A percentile compares a stretch with the other conserved stretches of the same genome.
Conservation (phyloP, 2,329 filamentous ascomycete genomes). For the Fusarium burgessii region DNA sequence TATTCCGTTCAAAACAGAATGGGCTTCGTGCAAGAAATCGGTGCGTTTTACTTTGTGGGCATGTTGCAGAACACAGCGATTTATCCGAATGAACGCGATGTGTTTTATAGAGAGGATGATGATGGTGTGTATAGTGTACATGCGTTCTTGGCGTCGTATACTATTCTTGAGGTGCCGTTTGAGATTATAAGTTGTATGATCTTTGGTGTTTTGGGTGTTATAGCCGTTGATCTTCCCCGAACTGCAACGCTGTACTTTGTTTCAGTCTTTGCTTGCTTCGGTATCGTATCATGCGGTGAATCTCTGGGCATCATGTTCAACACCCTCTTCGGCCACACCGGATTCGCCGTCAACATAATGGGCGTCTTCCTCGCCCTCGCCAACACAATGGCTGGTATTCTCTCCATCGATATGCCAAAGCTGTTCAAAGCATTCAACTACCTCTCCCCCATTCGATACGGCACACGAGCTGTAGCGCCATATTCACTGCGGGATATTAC, state of each 20-base stretch:
- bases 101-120: constrained; percentile 82
- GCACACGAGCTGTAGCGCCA: constrained; percentile 73
- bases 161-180: constrained; percentile 77
- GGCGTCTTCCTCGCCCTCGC: constrained; percentile 77
- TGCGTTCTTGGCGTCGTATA: constrained; percentile 78
- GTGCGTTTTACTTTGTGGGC: constrained; percentile 78
- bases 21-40: constrained; percentile 79
- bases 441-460: constrained; percentile 77
- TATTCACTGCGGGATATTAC: constrained; percentile 70
- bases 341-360: constrained; percentile 81
- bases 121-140: constrained; percentile 79
- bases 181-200: constrained; percentile 74
- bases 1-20: constrained; percentile 78
- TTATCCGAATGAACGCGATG: constrained; percentile 78
- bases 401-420: constrained; percentile 76
- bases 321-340: constrained; percentile 78
- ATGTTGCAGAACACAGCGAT: constrained; percentile 84
- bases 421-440: constrained; percentile 78
- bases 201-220: constrained; percentile 72
- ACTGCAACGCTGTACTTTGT: constrained; percentile 75
- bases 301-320: constrained; percentile 84
- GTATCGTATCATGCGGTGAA: constrained; percentile 80
- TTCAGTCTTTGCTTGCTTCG: constrained; percentile 76
- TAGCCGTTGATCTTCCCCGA: constrained; percentile 74
- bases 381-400: constrained; percentile 76